phyloP scores from a whole-genome alignment of 768 basidiomycete genomes.

The Podaxis pistillaris region DNA sequence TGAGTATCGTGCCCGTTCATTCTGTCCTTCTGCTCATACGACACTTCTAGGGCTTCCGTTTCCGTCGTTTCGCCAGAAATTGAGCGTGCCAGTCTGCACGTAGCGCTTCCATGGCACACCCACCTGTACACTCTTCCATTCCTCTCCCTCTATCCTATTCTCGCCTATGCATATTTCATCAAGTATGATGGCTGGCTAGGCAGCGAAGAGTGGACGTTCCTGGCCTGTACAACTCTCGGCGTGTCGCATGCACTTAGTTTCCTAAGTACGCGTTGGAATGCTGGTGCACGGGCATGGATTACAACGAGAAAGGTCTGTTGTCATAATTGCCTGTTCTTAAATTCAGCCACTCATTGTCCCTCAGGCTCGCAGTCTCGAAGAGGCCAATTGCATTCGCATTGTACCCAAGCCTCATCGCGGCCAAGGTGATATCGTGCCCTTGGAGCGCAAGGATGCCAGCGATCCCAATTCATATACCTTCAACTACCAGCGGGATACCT shows the following conservation, averaged over 20 bases:
- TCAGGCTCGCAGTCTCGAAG: constrained; percentile 62
- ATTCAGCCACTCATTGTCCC: neutral
- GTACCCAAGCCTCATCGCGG: constrained; percentile 81
- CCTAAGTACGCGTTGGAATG: constrained; percentile 87
- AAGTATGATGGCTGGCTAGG: constrained; percentile 89
- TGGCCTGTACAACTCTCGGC: constrained; percentile 82
- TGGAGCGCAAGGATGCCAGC: constrained; percentile 58
- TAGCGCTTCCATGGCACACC: constrained; percentile 62
- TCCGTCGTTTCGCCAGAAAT: constrained; percentile 68
- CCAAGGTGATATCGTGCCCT: constrained; percentile 82
- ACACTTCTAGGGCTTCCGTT: constrained; percentile 40
- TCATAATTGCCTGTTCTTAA: neutral
- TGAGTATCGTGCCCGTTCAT: constrained; percentile 1
- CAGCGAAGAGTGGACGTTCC: constrained; percentile 97
- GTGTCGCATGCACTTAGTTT: constrained; percentile 91
- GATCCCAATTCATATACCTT: constrained; percentile 76
- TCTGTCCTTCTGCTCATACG: constrained; percentile 8
- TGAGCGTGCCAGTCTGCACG: constrained; percentile 61
- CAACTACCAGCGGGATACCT: constrained; percentile 94
- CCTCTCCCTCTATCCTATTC: constrained; percentile 75
- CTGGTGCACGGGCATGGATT: constrained; percentile 72
- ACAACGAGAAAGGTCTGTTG: constrained; percentile 67
- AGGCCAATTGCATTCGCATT: constrained; percentile 81
- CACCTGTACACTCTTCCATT: constrained; percentile 79
- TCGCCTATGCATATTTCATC: constrained; percentile 89